A percentile compares a stretch with the other conserved stretches of the same genome.
Conservation (phyloP, 2,329 filamentous ascomycete species). For the Sporothrix pseudoabietina region DNA sequence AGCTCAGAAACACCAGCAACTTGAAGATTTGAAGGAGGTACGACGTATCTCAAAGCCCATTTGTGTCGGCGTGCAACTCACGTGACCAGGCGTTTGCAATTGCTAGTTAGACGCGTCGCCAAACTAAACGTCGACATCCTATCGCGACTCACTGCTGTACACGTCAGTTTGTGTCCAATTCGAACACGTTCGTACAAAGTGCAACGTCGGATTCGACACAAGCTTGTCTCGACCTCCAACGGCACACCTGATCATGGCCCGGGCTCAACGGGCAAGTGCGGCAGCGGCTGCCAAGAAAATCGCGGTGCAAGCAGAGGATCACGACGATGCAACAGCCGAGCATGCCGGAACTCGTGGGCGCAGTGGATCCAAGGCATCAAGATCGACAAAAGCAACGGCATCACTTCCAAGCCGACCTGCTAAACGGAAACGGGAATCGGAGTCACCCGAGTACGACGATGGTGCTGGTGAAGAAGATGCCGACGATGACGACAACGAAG, state of each 20-base stretch:
- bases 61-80: background rate
- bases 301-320: constrained; percentile 14
- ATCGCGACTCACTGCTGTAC: background rate
- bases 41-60: background rate
- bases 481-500: background rate
- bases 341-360: too few relatives aligned
- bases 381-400: background rate
- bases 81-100: constrained; percentile 26
- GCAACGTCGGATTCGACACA: background rate
- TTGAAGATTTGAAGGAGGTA: background rate
- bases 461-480: background rate
- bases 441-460: constrained; percentile 16
- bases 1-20: background rate
- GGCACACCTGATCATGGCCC: constrained; percentile 19
- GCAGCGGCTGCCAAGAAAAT: constrained; percentile 30
- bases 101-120: constrained; percentile 5
- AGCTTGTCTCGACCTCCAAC: background rate
- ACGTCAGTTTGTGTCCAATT: background rate
- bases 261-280: constrained; percentile 30
- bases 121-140: background rate
- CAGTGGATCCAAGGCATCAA: background rate
- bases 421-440: constrained; percentile 18
- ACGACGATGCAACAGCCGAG: background rate
- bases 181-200: background rate
- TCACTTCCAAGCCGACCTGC: background rate